Evolutionary conservation across 192 early-diverging fungal species (phyloP).

Genomic region (Pecoramyces ruminantium): DNA sequence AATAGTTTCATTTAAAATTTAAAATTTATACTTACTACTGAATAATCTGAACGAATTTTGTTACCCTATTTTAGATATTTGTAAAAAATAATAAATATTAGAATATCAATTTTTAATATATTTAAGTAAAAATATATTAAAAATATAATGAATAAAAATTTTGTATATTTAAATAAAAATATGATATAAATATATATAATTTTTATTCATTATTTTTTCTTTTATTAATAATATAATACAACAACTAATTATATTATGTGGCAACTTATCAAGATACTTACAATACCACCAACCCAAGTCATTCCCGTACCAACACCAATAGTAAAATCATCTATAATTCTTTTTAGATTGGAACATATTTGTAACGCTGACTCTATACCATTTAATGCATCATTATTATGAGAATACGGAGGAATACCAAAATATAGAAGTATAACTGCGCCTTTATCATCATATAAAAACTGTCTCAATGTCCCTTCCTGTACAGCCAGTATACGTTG

Average conservation of each 20-base stretch:
- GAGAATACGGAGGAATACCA: slow-evolving; percentile 29
- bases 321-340: slow-evolving; percentile 28
- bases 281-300: slow-evolving; percentile 30
- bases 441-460: slow-evolving; percentile 36
- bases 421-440: slow-evolving; percentile 26
- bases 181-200: too few relatives aligned
- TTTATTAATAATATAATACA: too few relatives aligned
- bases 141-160: too few relatives aligned
- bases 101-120: too few relatives aligned
- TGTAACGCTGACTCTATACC: slow-evolving; percentile 23
- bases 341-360: slow-evolving; percentile 13
- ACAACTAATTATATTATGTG: too few relatives aligned
- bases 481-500: slow-evolving; percentile 16
- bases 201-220: too few relatives aligned
- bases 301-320: slow-evolving; percentile 34
- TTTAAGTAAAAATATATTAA: too few relatives aligned
- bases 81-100: too few relatives aligned
- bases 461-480: slow-evolving; percentile 25
- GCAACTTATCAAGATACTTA: too few relatives aligned
- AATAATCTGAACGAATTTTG: slow-evolving; percentile 23
- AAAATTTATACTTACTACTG: slow-evolving; percentile 20
- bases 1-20: too few relatives aligned
- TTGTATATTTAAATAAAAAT: too few relatives aligned
- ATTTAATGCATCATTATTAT: slow-evolving; percentile 27
- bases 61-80: slow-evolving; percentile 4